Conservation (phyloP, 164 flowering plant genomes). For the Chimonanthus salicifolius region DNA sequence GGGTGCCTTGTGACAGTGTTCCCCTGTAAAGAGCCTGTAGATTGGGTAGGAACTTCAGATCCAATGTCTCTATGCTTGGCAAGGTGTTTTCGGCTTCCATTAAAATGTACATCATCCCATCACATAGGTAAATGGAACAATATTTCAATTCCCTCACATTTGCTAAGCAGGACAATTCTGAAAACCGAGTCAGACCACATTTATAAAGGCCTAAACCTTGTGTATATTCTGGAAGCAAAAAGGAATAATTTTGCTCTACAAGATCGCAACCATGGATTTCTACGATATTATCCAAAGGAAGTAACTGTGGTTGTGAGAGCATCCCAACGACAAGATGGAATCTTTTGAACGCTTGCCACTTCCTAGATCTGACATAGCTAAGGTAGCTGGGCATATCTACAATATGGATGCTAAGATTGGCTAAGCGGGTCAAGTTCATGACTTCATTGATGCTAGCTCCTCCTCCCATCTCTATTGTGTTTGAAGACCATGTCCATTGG, state of each 20-base stretch:
- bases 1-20: background rate
- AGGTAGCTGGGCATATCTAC: background rate
- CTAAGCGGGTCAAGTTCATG: background rate
- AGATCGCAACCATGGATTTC: constrained; percentile 6
- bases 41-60: background rate
- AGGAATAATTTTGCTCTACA: background rate
- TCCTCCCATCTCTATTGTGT: background rate
- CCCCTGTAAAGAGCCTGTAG: background rate
- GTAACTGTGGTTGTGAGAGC: background rate
- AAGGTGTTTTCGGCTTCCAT: background rate
- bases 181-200: background rate
- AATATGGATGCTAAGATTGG: background rate
- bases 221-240: constrained; percentile 6
- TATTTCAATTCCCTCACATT: constrained; percentile 1
- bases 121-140: background rate
- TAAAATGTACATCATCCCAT: background rate
- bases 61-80: background rate
- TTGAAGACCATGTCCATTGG: background rate
- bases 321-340: background rate
- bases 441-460: constrained; percentile 5
- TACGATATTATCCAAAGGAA: background rate
- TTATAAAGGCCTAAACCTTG: background rate
- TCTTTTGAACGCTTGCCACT: constrained; percentile 2
- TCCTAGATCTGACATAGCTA: background rate
- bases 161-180: background rate